Evolutionary conservation across 176 grass and related monocot genomes (phyloP).

Genomic region (Musa itinerans): DNA sequence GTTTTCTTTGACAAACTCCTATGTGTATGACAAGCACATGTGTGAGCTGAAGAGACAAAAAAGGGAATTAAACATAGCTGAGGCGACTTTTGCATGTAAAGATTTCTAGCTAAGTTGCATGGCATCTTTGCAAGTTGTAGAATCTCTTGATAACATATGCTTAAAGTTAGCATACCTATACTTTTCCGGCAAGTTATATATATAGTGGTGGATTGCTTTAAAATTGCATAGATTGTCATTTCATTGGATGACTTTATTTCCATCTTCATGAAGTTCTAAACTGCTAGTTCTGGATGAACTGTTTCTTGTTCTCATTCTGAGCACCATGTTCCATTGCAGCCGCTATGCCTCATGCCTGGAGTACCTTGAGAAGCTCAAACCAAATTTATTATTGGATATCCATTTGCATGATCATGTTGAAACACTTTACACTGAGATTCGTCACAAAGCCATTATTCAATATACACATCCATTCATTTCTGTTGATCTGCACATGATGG

Average conservation of each 20-base stretch:
- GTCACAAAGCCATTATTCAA: slow-evolving; percentile 66
- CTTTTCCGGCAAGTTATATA: no score
- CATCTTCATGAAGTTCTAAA: neutral
- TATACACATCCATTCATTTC: slow-evolving; percentile 95
- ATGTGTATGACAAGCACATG: no score
- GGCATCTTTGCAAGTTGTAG: no score
- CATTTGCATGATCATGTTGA: slow-evolving; percentile 26
- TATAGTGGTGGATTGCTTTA: no score
- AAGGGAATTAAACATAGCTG: no score
- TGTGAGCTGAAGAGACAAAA: no score
- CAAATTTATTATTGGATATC: slow-evolving; percentile 18
- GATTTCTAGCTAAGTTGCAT: no score
- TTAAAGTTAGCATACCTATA: no score
- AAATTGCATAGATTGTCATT: neutral
- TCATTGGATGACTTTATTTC: neutral
- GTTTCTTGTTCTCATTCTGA: slow-evolving; percentile 15
- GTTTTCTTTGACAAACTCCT: no score
- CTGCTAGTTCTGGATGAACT: neutral
- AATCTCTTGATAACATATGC: no score
- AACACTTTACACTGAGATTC: slow-evolving; percentile 18
- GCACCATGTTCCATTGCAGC: slow-evolving; percentile 7
- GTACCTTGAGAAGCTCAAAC: slow-evolving; percentile 23
- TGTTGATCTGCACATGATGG: slow-evolving; percentile 90
- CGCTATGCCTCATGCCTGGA: slow-evolving; percentile 22
- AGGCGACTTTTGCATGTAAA: no score